These are phyloP conservation scores for Podila clonocystis DNA, from an alignment of 192 early-diverging fungal species.

Conservation along the genomic window DNA sequence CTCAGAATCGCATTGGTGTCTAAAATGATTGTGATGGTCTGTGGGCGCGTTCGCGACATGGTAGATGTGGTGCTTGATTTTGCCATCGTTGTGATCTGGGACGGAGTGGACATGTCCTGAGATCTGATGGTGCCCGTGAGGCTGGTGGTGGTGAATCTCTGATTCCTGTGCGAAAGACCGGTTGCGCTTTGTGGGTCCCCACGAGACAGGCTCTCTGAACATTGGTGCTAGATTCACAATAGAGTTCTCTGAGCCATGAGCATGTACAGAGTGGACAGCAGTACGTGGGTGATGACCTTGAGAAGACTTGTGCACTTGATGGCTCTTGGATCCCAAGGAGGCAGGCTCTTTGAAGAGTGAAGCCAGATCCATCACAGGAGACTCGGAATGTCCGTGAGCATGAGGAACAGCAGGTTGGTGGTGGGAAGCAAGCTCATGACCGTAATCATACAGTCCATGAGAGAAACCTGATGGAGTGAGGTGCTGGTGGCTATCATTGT, in stretches of 20 bases:
- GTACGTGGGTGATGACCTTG: neutral
- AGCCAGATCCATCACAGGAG: neutral
- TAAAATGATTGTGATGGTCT: neutral
- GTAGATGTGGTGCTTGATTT: neutral
- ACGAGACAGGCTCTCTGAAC: too few relatives aligned
- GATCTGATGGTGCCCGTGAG: too few relatives aligned
- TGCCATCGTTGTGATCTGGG: neutral
- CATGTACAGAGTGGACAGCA: too few relatives aligned
- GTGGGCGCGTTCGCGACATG: neutral
- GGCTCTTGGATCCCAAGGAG: too few relatives aligned
- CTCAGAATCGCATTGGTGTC: conserved; percentile 1
- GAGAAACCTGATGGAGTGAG: too few relatives aligned
- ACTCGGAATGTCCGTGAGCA: neutral
- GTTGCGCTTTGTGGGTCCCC: too few relatives aligned
- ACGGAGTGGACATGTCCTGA: neutral
- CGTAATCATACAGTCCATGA: neutral
- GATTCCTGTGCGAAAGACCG: too few relatives aligned
- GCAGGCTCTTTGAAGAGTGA: too few relatives aligned
- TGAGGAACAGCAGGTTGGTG: neutral
- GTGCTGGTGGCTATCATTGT: conserved; percentile 3
- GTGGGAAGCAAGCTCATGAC: neutral
- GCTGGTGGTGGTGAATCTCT: too few relatives aligned
- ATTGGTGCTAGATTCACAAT: too few relatives aligned
- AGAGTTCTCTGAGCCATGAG: too few relatives aligned
- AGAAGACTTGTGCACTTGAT: too few relatives aligned